A percentile compares a stretch with the other conserved stretches of the same genome.
Evolutionary conservation across 2,329 filamentous ascomycete genomes (phyloP).

Genomic region (Beauveria caledonica): DNA sequence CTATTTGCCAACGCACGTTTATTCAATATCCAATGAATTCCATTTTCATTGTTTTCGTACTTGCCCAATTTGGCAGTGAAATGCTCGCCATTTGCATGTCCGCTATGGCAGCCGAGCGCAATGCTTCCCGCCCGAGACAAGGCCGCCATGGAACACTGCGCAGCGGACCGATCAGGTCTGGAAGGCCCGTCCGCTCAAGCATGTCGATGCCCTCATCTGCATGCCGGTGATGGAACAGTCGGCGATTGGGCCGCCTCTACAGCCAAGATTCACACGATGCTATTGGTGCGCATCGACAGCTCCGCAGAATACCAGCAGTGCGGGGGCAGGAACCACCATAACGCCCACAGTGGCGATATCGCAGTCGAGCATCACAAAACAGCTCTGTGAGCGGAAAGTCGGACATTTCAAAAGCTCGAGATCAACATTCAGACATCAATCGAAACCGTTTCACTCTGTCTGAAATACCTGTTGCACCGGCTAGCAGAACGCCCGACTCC

Average conservation of each 20-base stretch:
- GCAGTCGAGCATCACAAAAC: background rate
- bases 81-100: background rate
- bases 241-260: background rate
- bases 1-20: background rate
- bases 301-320: conserved; percentile 1
- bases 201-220: background rate
- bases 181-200: background rate
- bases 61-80: too few relatives aligned
- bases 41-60: background rate
- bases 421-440: background rate
- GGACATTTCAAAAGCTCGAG: background rate
- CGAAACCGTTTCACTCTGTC: background rate
- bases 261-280: background rate
- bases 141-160: background rate
- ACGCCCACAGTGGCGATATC: conserved; percentile 1
- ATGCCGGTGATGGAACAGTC: background rate
- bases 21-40: background rate
- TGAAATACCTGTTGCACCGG: background rate
- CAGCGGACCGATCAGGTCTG: background rate
- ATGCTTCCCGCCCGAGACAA: background rate
- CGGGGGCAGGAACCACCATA: background rate
- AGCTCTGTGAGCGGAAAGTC: background rate
- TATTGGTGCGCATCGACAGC: conserved; percentile 12
- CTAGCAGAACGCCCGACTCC: too few relatives aligned
- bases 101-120: background rate